A percentile compares a stretch with the other conserved stretches of the same genome.
phyloP scores from a whole-genome alignment of 2,329 filamentous ascomycete species.

The Colletotrichum australisinense region DNA sequence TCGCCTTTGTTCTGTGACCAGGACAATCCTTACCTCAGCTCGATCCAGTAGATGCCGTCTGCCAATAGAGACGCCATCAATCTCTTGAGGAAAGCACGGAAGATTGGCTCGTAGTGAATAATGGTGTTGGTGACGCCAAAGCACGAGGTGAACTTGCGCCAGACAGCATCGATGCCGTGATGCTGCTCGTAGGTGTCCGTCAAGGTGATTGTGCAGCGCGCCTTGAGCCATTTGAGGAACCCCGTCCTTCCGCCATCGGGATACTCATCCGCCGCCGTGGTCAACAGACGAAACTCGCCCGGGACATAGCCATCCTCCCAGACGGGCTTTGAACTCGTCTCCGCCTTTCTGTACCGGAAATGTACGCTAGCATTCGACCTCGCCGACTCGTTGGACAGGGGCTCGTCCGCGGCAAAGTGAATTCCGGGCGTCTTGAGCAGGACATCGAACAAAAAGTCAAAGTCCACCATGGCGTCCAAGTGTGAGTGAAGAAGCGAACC shows the following conservation, averaged over 20 bases:
- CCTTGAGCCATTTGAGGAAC: constrained; percentile 78
- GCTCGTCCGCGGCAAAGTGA: constrained; percentile 66
- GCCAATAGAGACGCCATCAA: constrained; percentile 74
- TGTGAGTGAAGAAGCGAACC: constrained; percentile 83
- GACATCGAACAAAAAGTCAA: constrained; percentile 77
- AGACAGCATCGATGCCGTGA: constrained; percentile 81
- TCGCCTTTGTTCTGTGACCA: background rate
- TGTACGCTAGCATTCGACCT: constrained; percentile 63
- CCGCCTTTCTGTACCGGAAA: constrained; percentile 65
- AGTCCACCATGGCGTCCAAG: constrained; percentile 84
- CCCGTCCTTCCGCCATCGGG: constrained; percentile 73
- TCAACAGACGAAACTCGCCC: constrained; percentile 63
- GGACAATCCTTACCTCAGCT: constrained; percentile 61
- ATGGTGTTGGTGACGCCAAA: constrained; percentile 77
- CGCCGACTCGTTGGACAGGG: constrained; percentile 62
- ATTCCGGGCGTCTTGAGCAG: constrained; percentile 76
- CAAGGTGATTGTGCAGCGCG: constrained; percentile 73
- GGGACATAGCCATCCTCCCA: constrained; percentile 73
- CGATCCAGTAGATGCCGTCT: constrained; percentile 83
- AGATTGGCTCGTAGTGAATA: constrained; percentile 86
- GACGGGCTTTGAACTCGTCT: constrained; percentile 51
- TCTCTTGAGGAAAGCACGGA: constrained; percentile 74
- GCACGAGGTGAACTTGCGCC: constrained; percentile 77
- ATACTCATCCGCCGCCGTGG: constrained; percentile 73
- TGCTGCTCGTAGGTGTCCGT: constrained; percentile 80